Conservation (phyloP, 345 rosid genomes). For the Balakata baccata region DNA sequence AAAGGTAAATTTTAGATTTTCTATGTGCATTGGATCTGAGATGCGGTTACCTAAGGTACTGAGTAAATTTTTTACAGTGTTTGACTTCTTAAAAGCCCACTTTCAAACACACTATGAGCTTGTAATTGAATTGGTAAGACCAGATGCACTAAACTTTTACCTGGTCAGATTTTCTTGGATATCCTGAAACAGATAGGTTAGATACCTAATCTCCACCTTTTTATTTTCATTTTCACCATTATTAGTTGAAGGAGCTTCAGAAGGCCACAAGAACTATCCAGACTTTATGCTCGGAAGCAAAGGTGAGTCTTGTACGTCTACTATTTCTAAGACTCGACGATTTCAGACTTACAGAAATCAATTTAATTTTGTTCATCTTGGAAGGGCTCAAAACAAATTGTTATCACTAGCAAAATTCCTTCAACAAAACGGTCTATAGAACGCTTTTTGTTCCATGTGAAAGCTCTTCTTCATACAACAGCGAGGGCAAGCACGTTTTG, state of each 20-base stretch:
- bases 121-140: conserved; percentile 61
- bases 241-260: conserved; percentile 75
- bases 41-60: conserved; percentile 15
- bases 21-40: background rate
- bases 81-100: conserved; percentile 65
- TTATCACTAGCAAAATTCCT: conserved; percentile 72
- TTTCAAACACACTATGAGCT: conserved; percentile 59
- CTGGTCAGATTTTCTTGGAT: background rate
- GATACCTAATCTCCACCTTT: background rate
- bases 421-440: conserved; percentile 76
- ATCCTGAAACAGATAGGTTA: background rate
- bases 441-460: conserved; percentile 75
- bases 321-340: conserved; percentile 5
- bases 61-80: conserved; percentile 43
- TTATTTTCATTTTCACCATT: conserved; percentile 8
- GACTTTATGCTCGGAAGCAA: conserved; percentile 86
- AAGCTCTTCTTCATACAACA: conserved; percentile 72
- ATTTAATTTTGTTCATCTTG: conserved; percentile 19
- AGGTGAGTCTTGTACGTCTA: conserved; percentile 41
- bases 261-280: conserved; percentile 87
- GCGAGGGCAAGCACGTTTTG: conserved; percentile 72
- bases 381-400: conserved; percentile 73
- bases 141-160: background rate
- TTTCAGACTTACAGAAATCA: background rate
- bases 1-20: conserved; percentile 48